A percentile compares a stretch with the other conserved stretches of the same genome.
Conservation (phyloP, 495 filamentous ascomycete genomes). For the Aspergillus hancockii region DNA sequence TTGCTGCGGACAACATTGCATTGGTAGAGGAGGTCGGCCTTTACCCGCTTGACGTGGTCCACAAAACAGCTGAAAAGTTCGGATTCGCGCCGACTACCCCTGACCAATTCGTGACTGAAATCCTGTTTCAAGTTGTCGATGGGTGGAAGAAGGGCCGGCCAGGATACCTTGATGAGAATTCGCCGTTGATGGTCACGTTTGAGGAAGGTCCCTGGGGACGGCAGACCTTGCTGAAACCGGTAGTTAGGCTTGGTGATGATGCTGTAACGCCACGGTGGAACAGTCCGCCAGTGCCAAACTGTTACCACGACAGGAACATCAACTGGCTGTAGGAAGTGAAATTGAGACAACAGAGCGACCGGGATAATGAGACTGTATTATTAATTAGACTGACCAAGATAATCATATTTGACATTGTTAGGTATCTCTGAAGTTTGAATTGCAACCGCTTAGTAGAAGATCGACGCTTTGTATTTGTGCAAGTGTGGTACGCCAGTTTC, state of each 20-base stretch:
- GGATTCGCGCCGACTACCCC: slow-evolving; percentile 15
- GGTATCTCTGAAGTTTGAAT: neutral
- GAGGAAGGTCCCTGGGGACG: slow-evolving; percentile 25
- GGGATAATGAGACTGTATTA: neutral
- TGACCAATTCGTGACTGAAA: slow-evolving; percentile 32
- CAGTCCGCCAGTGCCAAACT: slow-evolving; percentile 26
- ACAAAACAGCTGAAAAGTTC: slow-evolving; percentile 16
- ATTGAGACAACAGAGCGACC: neutral
- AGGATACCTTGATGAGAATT: slow-evolving; percentile 23
- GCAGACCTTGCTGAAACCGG: slow-evolving; percentile 25
- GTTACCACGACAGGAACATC: slow-evolving; percentile 22
- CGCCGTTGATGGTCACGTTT: slow-evolving; percentile 30
- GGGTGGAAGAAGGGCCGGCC: slow-evolving; percentile 32
- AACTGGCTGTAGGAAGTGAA: slow-evolving; percentile 16
- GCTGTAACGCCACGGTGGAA: slow-evolving; percentile 28
- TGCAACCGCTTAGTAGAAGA: neutral
- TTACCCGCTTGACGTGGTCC: slow-evolving; percentile 24
- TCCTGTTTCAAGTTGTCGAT: slow-evolving; percentile 29
- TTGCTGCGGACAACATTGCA: slow-evolving; percentile 24
- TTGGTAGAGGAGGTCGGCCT: slow-evolving; percentile 28
- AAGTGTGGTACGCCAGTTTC: neutral
- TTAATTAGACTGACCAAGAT: neutral
- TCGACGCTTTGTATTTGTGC: neutral
- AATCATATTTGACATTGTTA: slow-evolving; percentile 1
- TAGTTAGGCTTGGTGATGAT: slow-evolving; percentile 25